Conservation (phyloP, 208 protist species). For the Trypanosoma congolense region DNA sequence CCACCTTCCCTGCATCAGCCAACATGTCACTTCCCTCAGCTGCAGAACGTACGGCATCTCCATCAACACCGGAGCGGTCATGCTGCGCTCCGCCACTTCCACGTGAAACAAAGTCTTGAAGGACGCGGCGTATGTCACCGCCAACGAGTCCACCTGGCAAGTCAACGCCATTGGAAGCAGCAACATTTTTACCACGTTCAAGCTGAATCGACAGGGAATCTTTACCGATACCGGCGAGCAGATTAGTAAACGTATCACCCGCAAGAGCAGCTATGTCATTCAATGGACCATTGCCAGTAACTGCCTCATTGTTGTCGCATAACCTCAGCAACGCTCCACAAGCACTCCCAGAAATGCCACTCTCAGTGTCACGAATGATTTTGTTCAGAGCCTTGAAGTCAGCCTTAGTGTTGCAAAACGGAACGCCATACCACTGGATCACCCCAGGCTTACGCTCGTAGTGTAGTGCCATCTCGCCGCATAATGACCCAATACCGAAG, state of each 20-base stretch:
- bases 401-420: slow-evolving; percentile 11
- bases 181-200: too few species aligned
- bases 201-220: too few species aligned
- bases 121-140: too few species aligned
- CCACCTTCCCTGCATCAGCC: too few species aligned
- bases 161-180: too few species aligned
- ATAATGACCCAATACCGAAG: slow-evolving; percentile 5
- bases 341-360: neutral
- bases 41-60: too few species aligned
- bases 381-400: slow-evolving; percentile 3
- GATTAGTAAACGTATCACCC: neutral
- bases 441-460: slow-evolving; percentile 22
- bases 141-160: too few species aligned
- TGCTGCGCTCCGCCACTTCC: too few species aligned
- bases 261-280: neutral
- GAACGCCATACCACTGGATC: slow-evolving; percentile 31
- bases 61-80: too few species aligned
- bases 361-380: slow-evolving; percentile 1
- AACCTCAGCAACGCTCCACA: slow-evolving; percentile 7
- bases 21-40: too few species aligned
- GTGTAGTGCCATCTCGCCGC: slow-evolving; percentile 25
- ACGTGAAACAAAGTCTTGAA: too few species aligned
- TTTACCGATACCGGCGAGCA: too few species aligned
- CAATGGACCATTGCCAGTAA: neutral
- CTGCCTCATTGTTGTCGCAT: slow-evolving; percentile 7